Conservation (phyloP, 2,329 filamentous ascomycete genomes). For the Aspergillus pseudonomiae region DNA sequence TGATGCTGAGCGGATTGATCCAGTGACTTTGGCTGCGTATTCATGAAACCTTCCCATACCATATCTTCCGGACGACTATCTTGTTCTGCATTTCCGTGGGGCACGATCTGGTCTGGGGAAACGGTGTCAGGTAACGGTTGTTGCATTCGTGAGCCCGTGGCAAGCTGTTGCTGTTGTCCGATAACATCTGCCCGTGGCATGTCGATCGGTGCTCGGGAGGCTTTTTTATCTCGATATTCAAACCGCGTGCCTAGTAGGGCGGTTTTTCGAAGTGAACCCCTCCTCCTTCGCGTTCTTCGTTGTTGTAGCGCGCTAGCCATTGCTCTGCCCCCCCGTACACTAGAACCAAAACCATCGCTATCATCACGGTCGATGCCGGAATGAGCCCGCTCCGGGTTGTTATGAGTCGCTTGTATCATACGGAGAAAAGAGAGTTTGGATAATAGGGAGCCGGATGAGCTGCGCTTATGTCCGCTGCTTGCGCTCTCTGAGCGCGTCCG, state of each 20-base stretch:
- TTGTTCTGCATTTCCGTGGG: slow-evolving; percentile 22
- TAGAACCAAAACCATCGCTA: slow-evolving; percentile 32
- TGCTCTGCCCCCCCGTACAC: slow-evolving; percentile 51
- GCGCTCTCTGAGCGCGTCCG: slow-evolving; percentile 37
- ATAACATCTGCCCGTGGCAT: slow-evolving; percentile 21
- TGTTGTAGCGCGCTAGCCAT: slow-evolving; percentile 54
- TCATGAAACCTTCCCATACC: slow-evolving; percentile 21
- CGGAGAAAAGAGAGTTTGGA: slow-evolving; percentile 72
- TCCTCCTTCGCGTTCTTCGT: slow-evolving; percentile 67
- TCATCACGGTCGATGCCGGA: slow-evolving; percentile 28
- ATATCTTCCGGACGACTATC: slow-evolving; percentile 8
- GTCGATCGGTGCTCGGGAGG: slow-evolving; percentile 17
- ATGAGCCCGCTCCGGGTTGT: slow-evolving; percentile 33
- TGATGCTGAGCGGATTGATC: slow-evolving; percentile 30
- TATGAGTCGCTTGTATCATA: slow-evolving; percentile 43
- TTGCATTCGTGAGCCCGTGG: slow-evolving; percentile 3
- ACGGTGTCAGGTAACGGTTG: slow-evolving; percentile 16
- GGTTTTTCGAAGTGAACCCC: slow-evolving; percentile 84
- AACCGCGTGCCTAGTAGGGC: slow-evolving; percentile 69
- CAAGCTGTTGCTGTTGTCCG: slow-evolving; percentile 14
- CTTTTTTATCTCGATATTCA: slow-evolving; percentile 38
- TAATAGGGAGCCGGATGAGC: slow-evolving; percentile 66
- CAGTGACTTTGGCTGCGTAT: slow-evolving; percentile 24
- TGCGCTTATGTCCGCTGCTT: slow-evolving; percentile 53
- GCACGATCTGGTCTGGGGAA: slow-evolving; percentile 16